These are phyloP conservation scores for Wickerhamomyces queroliae DNA, from an alignment of 805 yeast species.

Conservation along the genomic window DNA sequence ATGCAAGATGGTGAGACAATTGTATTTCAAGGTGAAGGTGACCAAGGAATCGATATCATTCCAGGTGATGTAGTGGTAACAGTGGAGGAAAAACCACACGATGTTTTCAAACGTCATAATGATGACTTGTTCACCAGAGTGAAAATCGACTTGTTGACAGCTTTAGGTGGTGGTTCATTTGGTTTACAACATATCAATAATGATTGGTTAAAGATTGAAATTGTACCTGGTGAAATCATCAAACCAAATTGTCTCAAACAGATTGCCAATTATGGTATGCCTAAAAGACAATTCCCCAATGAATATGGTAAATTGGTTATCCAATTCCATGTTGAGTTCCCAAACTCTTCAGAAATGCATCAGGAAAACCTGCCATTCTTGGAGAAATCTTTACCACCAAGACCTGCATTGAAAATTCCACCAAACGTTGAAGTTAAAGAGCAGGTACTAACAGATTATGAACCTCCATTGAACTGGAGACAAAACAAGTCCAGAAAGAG, in stretches of 20 bases:
- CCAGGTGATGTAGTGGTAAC: slow-evolving; percentile 97
- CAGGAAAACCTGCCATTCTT: slow-evolving; percentile 72
- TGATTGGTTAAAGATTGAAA: slow-evolving; percentile 77
- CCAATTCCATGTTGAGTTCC: slow-evolving; percentile 88
- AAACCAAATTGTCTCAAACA: slow-evolving; percentile 79
- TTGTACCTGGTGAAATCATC: slow-evolving; percentile 90
- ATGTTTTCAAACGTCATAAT: slow-evolving; percentile 77
- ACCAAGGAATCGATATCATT: slow-evolving; percentile 88
- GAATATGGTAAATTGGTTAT: slow-evolving; percentile 83
- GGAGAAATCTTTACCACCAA: slow-evolving; percentile 75
- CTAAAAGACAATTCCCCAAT: slow-evolving; percentile 73
- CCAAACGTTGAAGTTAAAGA: slow-evolving; percentile 75
- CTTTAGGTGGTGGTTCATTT: slow-evolving; percentile 93
- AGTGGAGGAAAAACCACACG: slow-evolving; percentile 86
- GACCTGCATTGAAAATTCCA: slow-evolving; percentile 53
- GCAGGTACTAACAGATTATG: slow-evolving; percentile 57
- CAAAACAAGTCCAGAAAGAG: too few relatives aligned
- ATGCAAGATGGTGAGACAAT: slow-evolving; percentile 92
- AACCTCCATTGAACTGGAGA: too few relatives aligned
- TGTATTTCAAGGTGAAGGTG: slow-evolving; percentile 93
- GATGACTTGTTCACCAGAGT: slow-evolving; percentile 82
- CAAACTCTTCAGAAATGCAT: slow-evolving; percentile 60
- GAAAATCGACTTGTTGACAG: slow-evolving; percentile 87
- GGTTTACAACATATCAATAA: slow-evolving; percentile 87
- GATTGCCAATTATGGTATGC: slow-evolving; percentile 96